Evolutionary conservation across 139 green algal species (phyloP).

Genomic region (Trebouxia sp.): DNA sequence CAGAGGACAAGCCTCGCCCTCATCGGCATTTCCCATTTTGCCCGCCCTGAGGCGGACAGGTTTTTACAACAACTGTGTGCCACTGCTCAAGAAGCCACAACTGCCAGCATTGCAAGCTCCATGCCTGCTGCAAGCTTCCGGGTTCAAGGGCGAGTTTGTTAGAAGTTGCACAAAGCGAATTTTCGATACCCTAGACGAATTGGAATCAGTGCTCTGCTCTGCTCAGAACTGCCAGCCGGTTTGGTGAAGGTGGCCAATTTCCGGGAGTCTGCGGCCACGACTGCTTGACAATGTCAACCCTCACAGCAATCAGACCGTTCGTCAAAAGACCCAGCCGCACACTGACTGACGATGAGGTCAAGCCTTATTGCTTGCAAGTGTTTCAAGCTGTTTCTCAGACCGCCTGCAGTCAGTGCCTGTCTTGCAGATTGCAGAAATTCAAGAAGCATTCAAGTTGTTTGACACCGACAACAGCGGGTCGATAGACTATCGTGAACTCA

Average conservation of each 20-base stretch:
- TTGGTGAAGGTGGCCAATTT: too few relatives aligned
- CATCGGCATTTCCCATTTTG: not conserved
- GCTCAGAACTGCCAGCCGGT: too few relatives aligned
- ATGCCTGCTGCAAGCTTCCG: not conserved
- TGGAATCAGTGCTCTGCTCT: not conserved
- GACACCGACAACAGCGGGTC: slow-evolving; percentile 39
- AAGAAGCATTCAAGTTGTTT: slow-evolving; percentile 28
- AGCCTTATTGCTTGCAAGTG: too few relatives aligned
- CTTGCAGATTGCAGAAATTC: slow-evolving; percentile 28
- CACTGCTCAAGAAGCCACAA: too few relatives aligned
- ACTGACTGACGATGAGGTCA: slow-evolving; percentile 3
- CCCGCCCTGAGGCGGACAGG: not conserved
- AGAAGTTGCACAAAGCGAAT: too few relatives aligned
- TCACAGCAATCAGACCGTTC: too few relatives aligned
- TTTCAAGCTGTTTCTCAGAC: not conserved
- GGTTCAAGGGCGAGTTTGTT: too few relatives aligned
- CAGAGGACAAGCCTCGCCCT: slow-evolving; percentile 65
- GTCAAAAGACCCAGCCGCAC: not conserved
- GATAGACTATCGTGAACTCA: slow-evolving; percentile 48
- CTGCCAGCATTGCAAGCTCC: not conserved
- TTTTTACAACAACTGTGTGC: too few relatives aligned
- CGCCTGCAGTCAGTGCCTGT: not conserved
- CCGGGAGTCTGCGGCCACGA: too few relatives aligned
- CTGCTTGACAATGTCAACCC: too few relatives aligned
- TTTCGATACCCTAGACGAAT: not conserved